Evolutionary conservation across 257 asterid genomes (phyloP).

Genomic region (Buddleja alternifolia): DNA sequence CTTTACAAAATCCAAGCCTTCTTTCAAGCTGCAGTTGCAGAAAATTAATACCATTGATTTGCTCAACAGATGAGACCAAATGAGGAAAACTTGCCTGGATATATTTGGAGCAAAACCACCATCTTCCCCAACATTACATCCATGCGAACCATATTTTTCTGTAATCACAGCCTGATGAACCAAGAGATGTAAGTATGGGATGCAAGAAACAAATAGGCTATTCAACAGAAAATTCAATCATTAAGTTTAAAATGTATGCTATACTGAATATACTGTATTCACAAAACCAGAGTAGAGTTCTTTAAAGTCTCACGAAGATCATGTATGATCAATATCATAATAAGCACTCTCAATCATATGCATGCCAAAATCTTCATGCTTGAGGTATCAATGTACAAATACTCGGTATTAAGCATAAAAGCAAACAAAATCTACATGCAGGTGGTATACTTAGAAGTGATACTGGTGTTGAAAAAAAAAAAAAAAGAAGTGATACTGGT

Average conservation of each 20-base stretch:
- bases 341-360: conserved; percentile 12
- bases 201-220: conserved; percentile 16
- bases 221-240: background rate
- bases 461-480: too few species aligned
- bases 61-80: conserved; percentile 24
- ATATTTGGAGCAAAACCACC: conserved; percentile 97
- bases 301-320: conserved; percentile 13
- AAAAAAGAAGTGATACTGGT: conserved; percentile 19
- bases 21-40: conserved; percentile 73
- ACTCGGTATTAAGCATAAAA: conserved; percentile 1
- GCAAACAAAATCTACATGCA: conserved; percentile 7
- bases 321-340: conserved; percentile 20
- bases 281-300: conserved; percentile 1
- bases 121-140: conserved; percentile 95
- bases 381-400: conserved; percentile 18
- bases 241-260: background rate
- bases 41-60: conserved; percentile 25
- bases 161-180: conserved; percentile 80
- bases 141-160: conserved; percentile 73
- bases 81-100: conserved; percentile 69
- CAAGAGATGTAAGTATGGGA: conserved; percentile 25
- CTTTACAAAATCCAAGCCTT: conserved; percentile 90
- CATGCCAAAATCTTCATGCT: conserved; percentile 20
- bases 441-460: conserved; percentile 14
- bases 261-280: background rate